Evolutionary conservation across 2,329 filamentous ascomycete species (phyloP).

Genomic region (Knoxdaviesia capensis): DNA sequence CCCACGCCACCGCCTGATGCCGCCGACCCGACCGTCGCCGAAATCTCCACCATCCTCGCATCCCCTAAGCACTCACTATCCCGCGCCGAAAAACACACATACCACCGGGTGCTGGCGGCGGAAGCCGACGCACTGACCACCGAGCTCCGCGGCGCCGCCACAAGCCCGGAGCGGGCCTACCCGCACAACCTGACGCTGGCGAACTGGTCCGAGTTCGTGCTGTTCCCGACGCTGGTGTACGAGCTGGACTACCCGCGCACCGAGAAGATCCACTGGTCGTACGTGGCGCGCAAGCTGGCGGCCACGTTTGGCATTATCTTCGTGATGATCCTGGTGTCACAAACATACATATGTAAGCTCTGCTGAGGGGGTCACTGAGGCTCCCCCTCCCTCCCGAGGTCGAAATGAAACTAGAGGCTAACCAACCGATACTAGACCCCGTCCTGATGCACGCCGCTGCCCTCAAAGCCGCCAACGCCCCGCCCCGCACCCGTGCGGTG

Average conservation of each 20-base stretch:
- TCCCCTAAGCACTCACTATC: constrained; percentile 4
- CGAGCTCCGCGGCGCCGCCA: constrained; percentile 44
- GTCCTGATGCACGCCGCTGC: constrained; percentile 45
- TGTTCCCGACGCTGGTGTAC: constrained; percentile 59
- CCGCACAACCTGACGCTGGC: constrained; percentile 45
- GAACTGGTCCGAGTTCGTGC: constrained; percentile 54
- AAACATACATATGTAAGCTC: constrained; percentile 44
- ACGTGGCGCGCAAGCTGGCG: constrained; percentile 50
- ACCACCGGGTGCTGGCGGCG: constrained; percentile 43
- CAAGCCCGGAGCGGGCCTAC: constrained; percentile 29
- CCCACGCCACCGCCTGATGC: too few species aligned
- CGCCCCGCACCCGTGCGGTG: constrained; percentile 36
- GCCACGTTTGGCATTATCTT: constrained; percentile 55
- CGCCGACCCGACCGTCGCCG: constrained; percentile 7
- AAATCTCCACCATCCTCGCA: constrained; percentile 2
- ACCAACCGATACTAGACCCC: constrained; percentile 25
- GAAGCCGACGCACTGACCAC: constrained; percentile 45
- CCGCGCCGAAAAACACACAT: constrained; percentile 24
- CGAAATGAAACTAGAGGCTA: background rate
- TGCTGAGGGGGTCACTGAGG: too few species aligned
- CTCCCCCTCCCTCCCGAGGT: background rate
- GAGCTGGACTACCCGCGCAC: constrained; percentile 57
- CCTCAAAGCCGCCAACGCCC: constrained; percentile 46
- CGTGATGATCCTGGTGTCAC: constrained; percentile 61
- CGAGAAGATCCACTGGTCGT: constrained; percentile 50